Percentiles rank a stretch among this genome's conserved stretches.
These are phyloP conservation scores for Globisporangium solare DNA, from an alignment of 352 stramenopile genomes.

Conservation along the genomic window DNA sequence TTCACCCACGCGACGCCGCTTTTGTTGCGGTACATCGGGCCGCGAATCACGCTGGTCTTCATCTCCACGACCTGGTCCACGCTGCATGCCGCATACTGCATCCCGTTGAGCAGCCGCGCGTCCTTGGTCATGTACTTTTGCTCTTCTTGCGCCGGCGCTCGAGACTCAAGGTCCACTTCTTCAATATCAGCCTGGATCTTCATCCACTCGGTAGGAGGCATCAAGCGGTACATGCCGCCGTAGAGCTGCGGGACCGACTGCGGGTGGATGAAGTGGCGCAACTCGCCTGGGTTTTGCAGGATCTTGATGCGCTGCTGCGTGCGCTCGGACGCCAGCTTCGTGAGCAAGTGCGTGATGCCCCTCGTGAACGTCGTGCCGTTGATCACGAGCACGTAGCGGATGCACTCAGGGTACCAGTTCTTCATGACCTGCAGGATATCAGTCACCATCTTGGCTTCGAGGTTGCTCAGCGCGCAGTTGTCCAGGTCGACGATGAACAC, in stretches of 20 bases:
- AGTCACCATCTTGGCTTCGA: slow-evolving; percentile 62
- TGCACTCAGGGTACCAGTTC: slow-evolving; percentile 59
- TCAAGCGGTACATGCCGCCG: slow-evolving; percentile 47
- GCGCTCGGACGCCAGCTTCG: slow-evolving; percentile 37
- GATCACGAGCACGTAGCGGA: slow-evolving; percentile 56
- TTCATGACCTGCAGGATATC: slow-evolving; percentile 58
- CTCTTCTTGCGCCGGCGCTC: slow-evolving; percentile 28
- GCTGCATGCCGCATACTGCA: slow-evolving; percentile 76
- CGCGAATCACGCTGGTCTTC: slow-evolving; percentile 64
- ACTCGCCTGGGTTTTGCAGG: slow-evolving; percentile 33
- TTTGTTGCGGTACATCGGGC: slow-evolving; percentile 65
- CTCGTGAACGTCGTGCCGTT: slow-evolving; percentile 54
- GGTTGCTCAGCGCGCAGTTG: slow-evolving; percentile 36
- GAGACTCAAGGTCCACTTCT: slow-evolving; percentile 49
- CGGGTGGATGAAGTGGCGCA: slow-evolving; percentile 41
- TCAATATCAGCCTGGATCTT: slow-evolving; percentile 69
- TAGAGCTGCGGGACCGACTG: slow-evolving; percentile 55
- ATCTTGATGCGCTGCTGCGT: slow-evolving; percentile 55
- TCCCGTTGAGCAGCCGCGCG: slow-evolving; percentile 59
- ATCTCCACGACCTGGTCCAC: slow-evolving; percentile 62
- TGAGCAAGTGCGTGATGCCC: slow-evolving; percentile 45
- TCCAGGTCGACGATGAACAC: slow-evolving; percentile 67
- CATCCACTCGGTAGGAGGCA: slow-evolving; percentile 56
- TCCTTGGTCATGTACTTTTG: slow-evolving; percentile 52
- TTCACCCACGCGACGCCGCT: slow-evolving; percentile 62